A percentile compares a stretch with the other conserved stretches of the same genome.
Evolutionary conservation across 768 basidiomycete genomes (phyloP).

Genomic region (Phlegmacium glaucopus): DNA sequence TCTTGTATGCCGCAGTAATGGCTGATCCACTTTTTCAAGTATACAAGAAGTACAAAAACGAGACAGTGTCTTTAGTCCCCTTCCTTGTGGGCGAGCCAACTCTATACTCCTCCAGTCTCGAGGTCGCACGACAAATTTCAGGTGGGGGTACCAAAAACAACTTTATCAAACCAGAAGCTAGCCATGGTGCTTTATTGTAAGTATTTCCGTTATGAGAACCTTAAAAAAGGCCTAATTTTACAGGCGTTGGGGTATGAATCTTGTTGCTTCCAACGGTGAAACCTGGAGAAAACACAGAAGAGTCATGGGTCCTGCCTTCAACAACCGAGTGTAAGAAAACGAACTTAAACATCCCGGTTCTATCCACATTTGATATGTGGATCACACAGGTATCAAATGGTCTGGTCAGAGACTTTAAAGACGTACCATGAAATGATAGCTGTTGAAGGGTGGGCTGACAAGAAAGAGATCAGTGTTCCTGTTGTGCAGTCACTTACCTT

Average conservation of each 20-base stretch:
- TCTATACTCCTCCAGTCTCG: conserved; percentile 43
- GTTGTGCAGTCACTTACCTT: conserved; percentile 31
- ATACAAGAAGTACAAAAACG: conserved; percentile 32
- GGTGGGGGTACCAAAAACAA: conserved; percentile 35
- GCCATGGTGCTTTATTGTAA: conserved; percentile 29
- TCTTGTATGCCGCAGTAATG: background rate
- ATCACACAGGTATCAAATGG: conserved; percentile 32
- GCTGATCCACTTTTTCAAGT: conserved; percentile 22
- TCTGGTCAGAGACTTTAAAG: conserved; percentile 36
- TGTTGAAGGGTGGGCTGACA: conserved; percentile 31
- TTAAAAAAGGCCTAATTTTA: conserved; percentile 2
- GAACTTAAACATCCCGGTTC: conserved; percentile 17
- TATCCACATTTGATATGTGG: background rate
- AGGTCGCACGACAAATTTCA: conserved; percentile 42
- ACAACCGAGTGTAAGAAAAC: conserved; percentile 31
- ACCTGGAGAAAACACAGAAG: conserved; percentile 45
- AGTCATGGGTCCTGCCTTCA: conserved; percentile 43
- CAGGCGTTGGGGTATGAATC: conserved; percentile 45
- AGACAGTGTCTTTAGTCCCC: conserved; percentile 39
- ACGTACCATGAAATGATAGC: conserved; percentile 38
- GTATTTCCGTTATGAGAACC: conserved; percentile 9
- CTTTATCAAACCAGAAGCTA: conserved; percentile 37
- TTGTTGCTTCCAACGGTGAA: conserved; percentile 41
- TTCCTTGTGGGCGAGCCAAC: conserved; percentile 33
- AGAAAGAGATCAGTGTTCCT: conserved; percentile 25